Percentiles rank a stretch among this genome's conserved stretches.
These are phyloP conservation scores for Zasmidium angulare DNA, from an alignment of 2,329 filamentous ascomycete genomes.

Conservation along the genomic window DNA sequence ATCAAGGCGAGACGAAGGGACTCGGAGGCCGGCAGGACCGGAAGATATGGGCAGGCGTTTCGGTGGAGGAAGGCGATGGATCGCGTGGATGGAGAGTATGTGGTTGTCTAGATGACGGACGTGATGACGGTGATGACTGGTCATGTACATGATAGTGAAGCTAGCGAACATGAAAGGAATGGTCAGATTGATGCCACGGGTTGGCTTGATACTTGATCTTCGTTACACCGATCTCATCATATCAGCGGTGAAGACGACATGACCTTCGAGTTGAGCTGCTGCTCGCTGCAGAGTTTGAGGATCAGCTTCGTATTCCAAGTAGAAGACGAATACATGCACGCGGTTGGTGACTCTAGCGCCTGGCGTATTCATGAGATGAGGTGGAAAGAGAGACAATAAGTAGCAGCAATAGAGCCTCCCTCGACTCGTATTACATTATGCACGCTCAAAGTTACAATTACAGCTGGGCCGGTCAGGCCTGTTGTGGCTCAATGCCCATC, in stretches of 20 bases:
- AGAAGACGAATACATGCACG: too few species aligned
- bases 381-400: background rate
- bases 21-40: constrained; percentile 24
- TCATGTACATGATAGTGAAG: background rate
- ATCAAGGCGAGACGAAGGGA: constrained; percentile 30
- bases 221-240: background rate
- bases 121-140: background rate
- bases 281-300: too few species aligned
- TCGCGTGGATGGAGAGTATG: constrained; percentile 52
- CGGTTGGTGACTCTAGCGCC: too few species aligned
- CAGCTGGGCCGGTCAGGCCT: constrained; percentile 17
- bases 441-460: constrained; percentile 16
- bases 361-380: too few species aligned
- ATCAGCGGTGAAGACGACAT: too few species aligned
- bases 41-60: constrained; percentile 42
- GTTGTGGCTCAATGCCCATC: constrained; percentile 15
- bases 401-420: background rate
- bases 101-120: constrained; percentile 34
- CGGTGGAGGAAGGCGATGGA: constrained; percentile 54
- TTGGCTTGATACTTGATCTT: too few species aligned
- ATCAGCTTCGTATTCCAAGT: too few species aligned
- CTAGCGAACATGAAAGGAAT: too few species aligned
- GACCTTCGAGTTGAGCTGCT: too few species aligned
- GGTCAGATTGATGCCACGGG: too few species aligned
- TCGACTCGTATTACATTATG: constrained; percentile 14